Base-by-base conservation (phyloP, 2,329 filamentous ascomycete species). In the Talaromyces funiculosus region DNA sequence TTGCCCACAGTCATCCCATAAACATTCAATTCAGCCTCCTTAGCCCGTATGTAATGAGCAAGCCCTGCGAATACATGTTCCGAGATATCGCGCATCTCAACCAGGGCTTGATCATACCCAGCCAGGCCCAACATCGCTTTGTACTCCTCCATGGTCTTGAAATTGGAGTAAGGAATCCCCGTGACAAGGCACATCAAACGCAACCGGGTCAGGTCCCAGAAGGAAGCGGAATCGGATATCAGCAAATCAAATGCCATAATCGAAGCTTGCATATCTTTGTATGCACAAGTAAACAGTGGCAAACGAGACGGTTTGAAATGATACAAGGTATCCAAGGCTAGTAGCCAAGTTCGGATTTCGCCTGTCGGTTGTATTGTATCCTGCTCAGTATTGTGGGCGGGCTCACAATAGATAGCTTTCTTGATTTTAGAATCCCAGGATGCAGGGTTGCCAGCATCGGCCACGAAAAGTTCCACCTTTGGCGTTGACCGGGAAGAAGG, bases 211-310 rank as follows among this genome's bases (percentile, higher is more conserved):
- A 60, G 69, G 26, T 78, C 66, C 33, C 65, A 63, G 22, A 65
- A 47, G 0, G 66, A 64, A 0, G 64, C 63, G 4, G 65, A 62
- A 16, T 72, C 67, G 0, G 67, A 63, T n/a, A 74, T 71, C 2
- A 84, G 65, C 1, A 85, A 72, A 61, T 86, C 83, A 61, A 84
- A 85, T 0, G 79, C 81, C 78, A 84, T 82, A 56, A 82, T 69
- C 0, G 80, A 78, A 1, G 82, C 82, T 3, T 73, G 65, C 0
- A 85, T 72, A 0, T 69, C 69, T 3, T 64, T 67, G 4, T 72
- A 69, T 0, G 80, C 75, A 45, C 80, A 73, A 7, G 69, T 60
- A 14, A 85, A 75, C 2, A 84, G 66, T 0, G 78, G 76, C 58
- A 70, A 73, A 14, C 83, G 72, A 0, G 82, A 84, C 0, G 82